Conservation (phyloP, 2,329 filamentous ascomycete species). For the Aspergillus caelatus region DNA sequence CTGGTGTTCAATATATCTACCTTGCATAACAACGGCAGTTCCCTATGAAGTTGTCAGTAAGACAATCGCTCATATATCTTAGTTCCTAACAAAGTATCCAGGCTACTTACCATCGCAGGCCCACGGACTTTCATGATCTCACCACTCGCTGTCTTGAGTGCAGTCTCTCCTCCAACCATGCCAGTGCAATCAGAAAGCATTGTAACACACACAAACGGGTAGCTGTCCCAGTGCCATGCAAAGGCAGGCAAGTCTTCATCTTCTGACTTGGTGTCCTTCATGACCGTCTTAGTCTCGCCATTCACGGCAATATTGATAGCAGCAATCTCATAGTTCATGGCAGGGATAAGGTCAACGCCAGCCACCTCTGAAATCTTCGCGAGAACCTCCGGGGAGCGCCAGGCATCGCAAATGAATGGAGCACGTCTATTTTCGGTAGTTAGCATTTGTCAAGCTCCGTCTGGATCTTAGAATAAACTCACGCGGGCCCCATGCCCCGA, state of each 20-base stretch:
- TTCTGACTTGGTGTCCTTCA: background rate
- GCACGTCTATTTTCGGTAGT: background rate
- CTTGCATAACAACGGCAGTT: constrained; percentile 8
- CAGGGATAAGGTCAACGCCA: constrained; percentile 60
- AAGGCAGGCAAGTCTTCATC: background rate
- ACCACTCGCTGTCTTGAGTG: background rate
- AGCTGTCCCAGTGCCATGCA: constrained; percentile 52
- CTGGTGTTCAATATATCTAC: constrained; percentile 7
- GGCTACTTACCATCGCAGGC: background rate
- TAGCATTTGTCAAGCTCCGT: background rate
- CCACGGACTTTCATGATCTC: constrained; percentile 5
- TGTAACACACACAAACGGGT: constrained; percentile 67
- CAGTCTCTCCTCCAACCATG: constrained; percentile 65
- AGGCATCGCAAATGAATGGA: constrained; percentile 44
- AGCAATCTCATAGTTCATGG: constrained; percentile 61
- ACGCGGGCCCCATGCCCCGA: constrained; percentile 58
- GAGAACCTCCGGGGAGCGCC: constrained; percentile 58
- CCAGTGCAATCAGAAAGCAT: constrained; percentile 65
- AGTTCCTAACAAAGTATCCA: fast-evolving
- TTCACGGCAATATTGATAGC: constrained; percentile 59
- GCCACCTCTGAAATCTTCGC: constrained; percentile 59
- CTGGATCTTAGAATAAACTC: constrained; percentile 1
- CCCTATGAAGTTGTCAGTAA: background rate
- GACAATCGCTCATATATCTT: too few species aligned
- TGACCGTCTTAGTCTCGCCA: constrained; percentile 3